phyloP scores from a whole-genome alignment of 2,329 filamentous ascomycete genomes.

The Trichoderma sp. region DNA sequence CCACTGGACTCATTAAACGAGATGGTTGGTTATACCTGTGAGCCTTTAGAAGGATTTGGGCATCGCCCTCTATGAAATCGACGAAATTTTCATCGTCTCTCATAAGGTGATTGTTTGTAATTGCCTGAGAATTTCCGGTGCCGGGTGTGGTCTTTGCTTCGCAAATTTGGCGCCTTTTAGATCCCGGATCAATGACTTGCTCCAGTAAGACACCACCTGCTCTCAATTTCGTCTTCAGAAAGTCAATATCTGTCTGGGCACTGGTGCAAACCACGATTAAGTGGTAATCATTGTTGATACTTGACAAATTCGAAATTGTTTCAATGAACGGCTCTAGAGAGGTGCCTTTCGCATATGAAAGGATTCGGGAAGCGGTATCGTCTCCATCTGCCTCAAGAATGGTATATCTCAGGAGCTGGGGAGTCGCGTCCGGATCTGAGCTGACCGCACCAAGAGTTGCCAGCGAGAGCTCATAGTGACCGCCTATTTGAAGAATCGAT shows the following conservation, averaged over 20 bases:
- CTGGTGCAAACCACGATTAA: conserved; percentile 31
- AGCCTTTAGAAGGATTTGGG: too few species aligned
- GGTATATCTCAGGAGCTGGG: conserved; percentile 36
- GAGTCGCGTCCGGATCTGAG: conserved; percentile 25
- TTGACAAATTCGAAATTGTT: conserved; percentile 24
- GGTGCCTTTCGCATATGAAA: conserved; percentile 20
- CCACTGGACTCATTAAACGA: neutral
- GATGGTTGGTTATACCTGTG: neutral
- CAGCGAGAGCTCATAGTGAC: conserved; percentile 22
- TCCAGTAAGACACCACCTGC: conserved; percentile 31
- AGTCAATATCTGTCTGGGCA: conserved; percentile 18
- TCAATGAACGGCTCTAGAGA: conserved; percentile 30
- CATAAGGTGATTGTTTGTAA: neutral
- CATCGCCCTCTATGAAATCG: neutral
- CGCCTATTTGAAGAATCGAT: conserved; percentile 40
- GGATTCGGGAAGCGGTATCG: conserved; percentile 8
- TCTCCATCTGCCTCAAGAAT: conserved; percentile 25
- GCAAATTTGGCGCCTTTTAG: neutral
- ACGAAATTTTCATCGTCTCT: neutral
- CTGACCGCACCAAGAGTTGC: conserved; percentile 30
- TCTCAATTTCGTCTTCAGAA: conserved; percentile 28
- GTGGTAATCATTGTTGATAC: conserved; percentile 32
- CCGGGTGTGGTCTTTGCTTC: neutral
- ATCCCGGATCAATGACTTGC: neutral
- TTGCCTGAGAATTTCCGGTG: neutral